Conservation (phyloP, 2,329 filamentous ascomycete species). For the Neoascochyta sp. region DNA sequence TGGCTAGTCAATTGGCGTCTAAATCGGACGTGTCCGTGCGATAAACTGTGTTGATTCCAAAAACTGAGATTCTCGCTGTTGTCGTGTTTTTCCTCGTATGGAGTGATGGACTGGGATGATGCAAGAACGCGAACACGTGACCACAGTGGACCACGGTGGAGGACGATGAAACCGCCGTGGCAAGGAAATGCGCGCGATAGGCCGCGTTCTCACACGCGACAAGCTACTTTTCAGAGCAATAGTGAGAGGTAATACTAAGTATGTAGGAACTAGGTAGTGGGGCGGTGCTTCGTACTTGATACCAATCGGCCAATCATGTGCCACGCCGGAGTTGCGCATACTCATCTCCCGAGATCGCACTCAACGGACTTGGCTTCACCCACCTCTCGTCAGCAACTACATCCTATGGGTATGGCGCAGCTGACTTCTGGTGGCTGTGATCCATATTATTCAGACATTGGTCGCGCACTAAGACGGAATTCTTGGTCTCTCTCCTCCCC, state of each 20-base stretch:
- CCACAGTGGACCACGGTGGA: slow-evolving; percentile 2
- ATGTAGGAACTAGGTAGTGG: slow-evolving; percentile 3
- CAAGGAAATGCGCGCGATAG: slow-evolving; percentile 2
- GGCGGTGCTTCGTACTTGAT: slow-evolving; percentile 2
- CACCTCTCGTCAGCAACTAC: slow-evolving; percentile 2
- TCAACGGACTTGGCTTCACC: slow-evolving; percentile 4
- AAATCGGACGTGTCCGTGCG: no score
- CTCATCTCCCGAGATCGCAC: slow-evolving; percentile 1
- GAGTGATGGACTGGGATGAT: slow-evolving; percentile 5
- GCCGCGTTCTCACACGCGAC: slow-evolving; percentile 1
- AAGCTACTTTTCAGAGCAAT: slow-evolving; percentile 5
- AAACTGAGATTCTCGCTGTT: no score
- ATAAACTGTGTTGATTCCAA: no score
- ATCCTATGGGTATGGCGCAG: slow-evolving; percentile 2
- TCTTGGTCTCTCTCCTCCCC: slow-evolving; percentile 1
- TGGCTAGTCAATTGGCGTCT: no score
- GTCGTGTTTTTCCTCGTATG: slow-evolving; percentile 3
- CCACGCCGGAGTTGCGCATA: slow-evolving; percentile 2
- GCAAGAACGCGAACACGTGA: slow-evolving; percentile 3
- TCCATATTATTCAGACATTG: slow-evolving; percentile 1
- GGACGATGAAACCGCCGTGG: slow-evolving; percentile 1
- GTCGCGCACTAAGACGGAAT: slow-evolving; percentile 2
- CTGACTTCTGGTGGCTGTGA: slow-evolving; percentile 1
- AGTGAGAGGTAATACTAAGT: slow-evolving; percentile 4
- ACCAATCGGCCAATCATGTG: slow-evolving; percentile 4